Evolutionary conservation across 805 yeast genomes (phyloP), one percentile per base, ranked within the genome.

Genomic region (Saccharomycopsis synnaedendra): DNA sequence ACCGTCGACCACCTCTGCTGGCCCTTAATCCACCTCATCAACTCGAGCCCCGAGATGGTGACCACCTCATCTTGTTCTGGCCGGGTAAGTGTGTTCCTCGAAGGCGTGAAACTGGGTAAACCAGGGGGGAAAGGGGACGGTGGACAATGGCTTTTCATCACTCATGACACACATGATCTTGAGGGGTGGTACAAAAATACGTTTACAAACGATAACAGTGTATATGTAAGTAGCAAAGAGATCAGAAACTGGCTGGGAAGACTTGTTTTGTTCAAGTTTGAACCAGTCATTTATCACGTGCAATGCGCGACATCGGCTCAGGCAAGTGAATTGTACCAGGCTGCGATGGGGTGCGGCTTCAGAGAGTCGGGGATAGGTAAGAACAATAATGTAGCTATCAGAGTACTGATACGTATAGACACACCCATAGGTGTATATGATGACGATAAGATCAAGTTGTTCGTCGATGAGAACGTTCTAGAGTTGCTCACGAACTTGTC

Each of bases 51-150:
- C 0, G 78, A 82, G 54, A 73, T 83, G 78, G 93, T 87, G 7
- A 86, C 95, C 3, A 87, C 96, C 0, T 84, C 94, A 1, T 81
- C 93, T 11, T 87, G 96, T 55, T 85, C 95, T 0, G 96, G 96
- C 3, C 68, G 96, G 57, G 81, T 86, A 1, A 80, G 90, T 49
- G 87, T 87, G 0, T 87, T 83, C 59, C 64, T 82, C 1, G 95
- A 86, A 58, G 95, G 95, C 3, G 61, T 64, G 6, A 84, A 85
- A 55, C 45, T 32, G 8, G 53, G 60, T 3, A 70, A 75, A 55
- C 74, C 82, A 10, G 93, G 95, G 1, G 86, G 94, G 3, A 87
- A 87, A 58, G 96, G 95, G 6, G 76, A 79, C 45, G 85, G 87
- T 42, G 96, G 96, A 0, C 71, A 70, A 48, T 87, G 96, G 96